Conservation (phyloP, 2,329 filamentous ascomycete species). For the Epichloe sp. region DNA sequence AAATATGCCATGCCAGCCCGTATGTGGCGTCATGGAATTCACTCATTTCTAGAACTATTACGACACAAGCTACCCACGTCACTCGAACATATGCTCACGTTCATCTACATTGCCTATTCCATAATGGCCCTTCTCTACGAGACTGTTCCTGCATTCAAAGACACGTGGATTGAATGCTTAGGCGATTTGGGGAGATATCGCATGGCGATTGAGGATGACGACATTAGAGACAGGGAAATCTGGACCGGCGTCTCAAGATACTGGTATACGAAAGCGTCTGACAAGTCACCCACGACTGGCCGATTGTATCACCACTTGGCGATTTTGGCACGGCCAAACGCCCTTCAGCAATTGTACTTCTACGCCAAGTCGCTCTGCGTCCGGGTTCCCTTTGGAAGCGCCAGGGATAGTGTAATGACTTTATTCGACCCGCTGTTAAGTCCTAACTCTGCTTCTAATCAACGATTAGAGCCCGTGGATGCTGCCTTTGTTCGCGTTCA, state of each 20-base stretch:
- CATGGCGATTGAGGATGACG: slow-evolving; percentile 84
- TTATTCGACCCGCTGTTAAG: slow-evolving; percentile 48
- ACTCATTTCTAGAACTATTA: slow-evolving; percentile 67
- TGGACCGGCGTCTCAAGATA: slow-evolving; percentile 71
- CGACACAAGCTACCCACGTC: slow-evolving; percentile 62
- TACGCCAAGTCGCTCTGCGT: slow-evolving; percentile 62
- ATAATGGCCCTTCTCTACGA: slow-evolving; percentile 84
- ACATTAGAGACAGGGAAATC: slow-evolving; percentile 58
- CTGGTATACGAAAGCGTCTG: slow-evolving; percentile 77
- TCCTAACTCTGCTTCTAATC: slow-evolving; percentile 14
- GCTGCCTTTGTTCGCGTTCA: slow-evolving; percentile 50
- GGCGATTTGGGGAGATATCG: slow-evolving; percentile 72
- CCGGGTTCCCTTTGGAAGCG: slow-evolving; percentile 51
- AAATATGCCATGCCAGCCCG: slow-evolving; percentile 87
- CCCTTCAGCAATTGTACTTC: slow-evolving; percentile 57
- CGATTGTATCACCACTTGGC: slow-evolving; percentile 82
- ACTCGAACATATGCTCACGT: slow-evolving; percentile 79
- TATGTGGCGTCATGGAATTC: slow-evolving; percentile 92
- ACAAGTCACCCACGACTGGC: slow-evolving; percentile 61
- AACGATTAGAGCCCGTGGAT: slow-evolving; percentile 31
- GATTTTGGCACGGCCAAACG: slow-evolving; percentile 58
- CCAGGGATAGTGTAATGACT: slow-evolving; percentile 56
- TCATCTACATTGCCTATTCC: slow-evolving; percentile 78
- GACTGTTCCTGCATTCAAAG: slow-evolving; percentile 67
- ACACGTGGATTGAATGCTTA: slow-evolving; percentile 89